Evolutionary conservation across 2,329 filamentous ascomycete species (phyloP).

Genomic region (Acarospora socialis): DNA sequence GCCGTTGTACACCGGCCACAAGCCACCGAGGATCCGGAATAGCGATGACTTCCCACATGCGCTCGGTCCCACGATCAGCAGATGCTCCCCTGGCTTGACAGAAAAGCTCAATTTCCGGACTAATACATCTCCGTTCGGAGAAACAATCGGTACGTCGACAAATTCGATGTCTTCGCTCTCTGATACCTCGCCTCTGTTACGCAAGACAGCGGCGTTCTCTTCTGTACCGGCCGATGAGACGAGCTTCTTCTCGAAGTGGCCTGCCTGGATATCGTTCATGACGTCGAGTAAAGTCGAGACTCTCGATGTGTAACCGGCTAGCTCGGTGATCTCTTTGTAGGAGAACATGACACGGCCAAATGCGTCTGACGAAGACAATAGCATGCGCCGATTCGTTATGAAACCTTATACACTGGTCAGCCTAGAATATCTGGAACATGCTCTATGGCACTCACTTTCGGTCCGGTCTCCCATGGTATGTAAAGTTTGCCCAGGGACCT

Average conservation of each 20-base stretch:
- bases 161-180: constrained; percentile 80
- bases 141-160: constrained; percentile 83
- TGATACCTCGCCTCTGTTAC: constrained; percentile 64
- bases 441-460: constrained; percentile 33
- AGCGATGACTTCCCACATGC: constrained; percentile 93
- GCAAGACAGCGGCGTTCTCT: constrained; percentile 68
- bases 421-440: constrained; percentile 3
- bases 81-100: constrained; percentile 72
- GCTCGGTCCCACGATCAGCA: constrained; percentile 91
- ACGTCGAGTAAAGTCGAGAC: constrained; percentile 83
- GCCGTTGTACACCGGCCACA: constrained; percentile 97
- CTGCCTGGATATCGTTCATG: constrained; percentile 82
- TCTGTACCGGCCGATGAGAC: constrained; percentile 62
- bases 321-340: constrained; percentile 91
- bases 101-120: constrained; percentile 75
- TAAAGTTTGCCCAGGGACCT: constrained; percentile 56
- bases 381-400: constrained; percentile 82
- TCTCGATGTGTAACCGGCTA: constrained; percentile 87
- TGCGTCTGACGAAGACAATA: constrained; percentile 85
- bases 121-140: constrained; percentile 87
- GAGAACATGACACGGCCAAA: constrained; percentile 96
- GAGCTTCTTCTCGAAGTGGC: constrained; percentile 90
- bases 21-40: constrained; percentile 86
- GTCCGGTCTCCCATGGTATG: constrained; percentile 39
- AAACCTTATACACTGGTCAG: constrained; percentile 41